A percentile compares a stretch with the other conserved stretches of the same genome.
These are phyloP conservation scores for Metarhizium anisopliae DNA, from an alignment of 2,329 filamentous ascomycete species.

Conservation along the genomic window DNA sequence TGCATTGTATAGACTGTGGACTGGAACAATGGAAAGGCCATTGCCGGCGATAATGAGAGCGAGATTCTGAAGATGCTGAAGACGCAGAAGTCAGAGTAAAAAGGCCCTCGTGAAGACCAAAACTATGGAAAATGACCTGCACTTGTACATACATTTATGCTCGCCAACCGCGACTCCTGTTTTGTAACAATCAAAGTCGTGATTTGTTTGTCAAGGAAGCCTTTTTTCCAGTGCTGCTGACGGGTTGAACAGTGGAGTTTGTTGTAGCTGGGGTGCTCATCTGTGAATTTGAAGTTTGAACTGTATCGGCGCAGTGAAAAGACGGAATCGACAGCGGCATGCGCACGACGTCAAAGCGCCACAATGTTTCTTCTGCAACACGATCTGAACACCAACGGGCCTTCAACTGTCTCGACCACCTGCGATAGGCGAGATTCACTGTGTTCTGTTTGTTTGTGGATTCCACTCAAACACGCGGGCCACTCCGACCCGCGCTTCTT, in stretches of 20 bases:
- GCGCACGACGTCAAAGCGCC: neutral
- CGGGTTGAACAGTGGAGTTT: too few species aligned
- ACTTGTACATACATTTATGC: neutral
- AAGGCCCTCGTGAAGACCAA: neutral
- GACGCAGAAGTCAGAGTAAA: conserved; percentile 18
- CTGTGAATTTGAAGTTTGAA: neutral
- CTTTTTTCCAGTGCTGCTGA: too few species aligned
- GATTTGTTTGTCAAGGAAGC: too few species aligned
- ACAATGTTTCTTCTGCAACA: neutral
- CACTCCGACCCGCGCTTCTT: neutral
- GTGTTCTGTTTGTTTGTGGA: neutral
- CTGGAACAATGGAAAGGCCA: conserved; percentile 83
- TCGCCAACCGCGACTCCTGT: neutral
- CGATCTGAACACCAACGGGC: too few species aligned
- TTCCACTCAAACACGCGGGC: neutral
- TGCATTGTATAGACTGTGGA: conserved; percentile 54
- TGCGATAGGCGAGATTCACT: neutral
- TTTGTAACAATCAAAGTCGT: neutral
- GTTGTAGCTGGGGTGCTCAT: too few species aligned
- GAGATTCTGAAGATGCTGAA: conserved; percentile 79
- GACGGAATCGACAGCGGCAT: neutral
- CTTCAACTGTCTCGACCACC: neutral
- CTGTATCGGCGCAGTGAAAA: neutral
- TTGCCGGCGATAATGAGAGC: conserved; percentile 72
- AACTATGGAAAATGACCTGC: neutral